Conservation (phyloP, 2,329 filamentous ascomycete species). For the Cladosporium sphaerospermum region DNA sequence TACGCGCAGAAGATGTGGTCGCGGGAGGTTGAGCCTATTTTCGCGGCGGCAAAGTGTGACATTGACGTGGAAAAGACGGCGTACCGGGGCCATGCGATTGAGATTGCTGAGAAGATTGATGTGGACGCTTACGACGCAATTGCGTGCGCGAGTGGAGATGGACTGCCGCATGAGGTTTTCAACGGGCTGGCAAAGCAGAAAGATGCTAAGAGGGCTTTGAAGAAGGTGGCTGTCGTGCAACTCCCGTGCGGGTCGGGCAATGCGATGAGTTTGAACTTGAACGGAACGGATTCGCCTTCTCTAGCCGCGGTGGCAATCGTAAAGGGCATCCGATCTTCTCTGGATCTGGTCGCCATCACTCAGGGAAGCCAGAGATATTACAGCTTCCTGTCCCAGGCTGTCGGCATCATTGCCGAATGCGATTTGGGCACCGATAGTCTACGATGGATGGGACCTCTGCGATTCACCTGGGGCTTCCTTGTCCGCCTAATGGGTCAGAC, state of each 20-base stretch:
- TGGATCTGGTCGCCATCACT: constrained; percentile 84
- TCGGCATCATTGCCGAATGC: constrained; percentile 83
- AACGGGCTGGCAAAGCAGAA: constrained; percentile 76
- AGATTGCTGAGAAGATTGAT: constrained; percentile 69
- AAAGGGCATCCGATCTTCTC: constrained; percentile 75
- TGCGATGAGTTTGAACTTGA: constrained; percentile 83
- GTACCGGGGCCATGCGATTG: constrained; percentile 68
- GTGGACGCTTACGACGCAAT: constrained; percentile 77
- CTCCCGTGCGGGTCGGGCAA: constrained; percentile 93
- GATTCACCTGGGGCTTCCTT: constrained; percentile 83
- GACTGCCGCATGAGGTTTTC: constrained; percentile 86
- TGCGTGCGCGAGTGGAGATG: constrained; percentile 86
- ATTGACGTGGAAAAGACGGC: constrained; percentile 68
- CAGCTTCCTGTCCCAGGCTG: constrained; percentile 84
- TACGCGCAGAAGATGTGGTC: constrained; percentile 67
- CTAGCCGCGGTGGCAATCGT: constrained; percentile 75
- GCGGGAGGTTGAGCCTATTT: constrained; percentile 69
- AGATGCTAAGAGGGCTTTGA: constrained; percentile 68
- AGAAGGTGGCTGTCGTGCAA: constrained; percentile 73
- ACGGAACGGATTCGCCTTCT: constrained; percentile 69
- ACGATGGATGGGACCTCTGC: constrained; percentile 82
- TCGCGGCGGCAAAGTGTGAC: constrained; percentile 72
- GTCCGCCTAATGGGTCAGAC: constrained; percentile 67
- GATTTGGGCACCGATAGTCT: constrained; percentile 87
- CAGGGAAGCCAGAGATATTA: constrained; percentile 68